Base-by-base conservation (phyloP, 352 stramenopile genomes). In the Phytophthora multivora region DNA sequence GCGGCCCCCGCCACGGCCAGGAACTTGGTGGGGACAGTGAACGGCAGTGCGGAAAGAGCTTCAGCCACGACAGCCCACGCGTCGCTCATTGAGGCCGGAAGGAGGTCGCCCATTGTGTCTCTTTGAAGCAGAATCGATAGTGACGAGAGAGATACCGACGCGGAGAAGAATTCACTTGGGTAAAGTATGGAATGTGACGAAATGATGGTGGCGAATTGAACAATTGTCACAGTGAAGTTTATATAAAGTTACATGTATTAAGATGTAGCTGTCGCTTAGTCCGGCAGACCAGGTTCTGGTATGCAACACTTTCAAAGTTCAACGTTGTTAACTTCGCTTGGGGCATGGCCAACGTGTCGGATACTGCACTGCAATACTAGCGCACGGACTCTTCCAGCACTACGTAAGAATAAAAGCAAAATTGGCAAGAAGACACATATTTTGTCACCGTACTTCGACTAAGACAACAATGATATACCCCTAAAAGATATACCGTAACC, bases 1-100 rank as follows among this genome's bases (percentile, higher is more conserved):
- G 77, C 79, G 21, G 68, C 73, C 16, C 65, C 69, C 3, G 77
- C 74, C 15, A 88, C 54, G 10, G 71, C 69, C 25, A 83, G 61
- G 42, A 83, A 72, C 69, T 89, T 89, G 45, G 64, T 68, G 21
- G 68, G 68, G 2, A 60, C 33, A 28, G 11, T 26, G 25, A 67
- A 47, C 19, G 69, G 69, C 28, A 71, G 60, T 25, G 61, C 51
- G 49, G 69, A 51, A 30, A 69, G 38, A 40, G 59, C 65, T 4
- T 67, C 45, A 18, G 45, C 33, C n/a, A 72, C 58, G 6, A 59
- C 45, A 8, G 23, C 18, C 62, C 55, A 70, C 3, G 45, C 43
- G 50, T 53, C 35, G 47, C 47, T 49, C 46, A 65, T 26, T 4
- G 26, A 53, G n/a, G 35, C 12, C n/a, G 35, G 35, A 26, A 64